Evolutionary conservation across 345 rosid species (phyloP).

Genomic region (Populus nigra): DNA sequence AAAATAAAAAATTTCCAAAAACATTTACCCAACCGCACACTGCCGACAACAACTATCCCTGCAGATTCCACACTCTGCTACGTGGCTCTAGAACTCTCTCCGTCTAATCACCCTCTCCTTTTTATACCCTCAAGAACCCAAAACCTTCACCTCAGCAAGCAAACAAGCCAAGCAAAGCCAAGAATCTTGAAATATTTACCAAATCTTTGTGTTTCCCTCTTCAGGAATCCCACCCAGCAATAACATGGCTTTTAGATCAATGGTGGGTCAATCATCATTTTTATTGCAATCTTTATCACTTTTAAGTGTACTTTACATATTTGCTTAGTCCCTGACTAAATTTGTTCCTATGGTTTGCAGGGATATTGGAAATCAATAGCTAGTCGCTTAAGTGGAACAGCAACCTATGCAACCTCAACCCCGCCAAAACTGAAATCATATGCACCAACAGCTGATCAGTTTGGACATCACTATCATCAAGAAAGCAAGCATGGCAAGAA

Average conservation of each 20-base stretch:
- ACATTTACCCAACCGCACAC: too few relatives aligned
- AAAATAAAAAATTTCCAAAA: too few relatives aligned
- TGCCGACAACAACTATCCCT: conserved; percentile 27
- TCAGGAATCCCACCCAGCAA: background rate
- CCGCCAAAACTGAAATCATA: conserved; percentile 11
- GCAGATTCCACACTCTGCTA: conserved; percentile 11
- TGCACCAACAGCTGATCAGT: conserved; percentile 6
- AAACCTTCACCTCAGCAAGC: background rate
- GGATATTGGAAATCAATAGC: background rate
- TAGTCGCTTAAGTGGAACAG: background rate
- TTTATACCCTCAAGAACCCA: background rate
- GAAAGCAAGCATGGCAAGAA: background rate
- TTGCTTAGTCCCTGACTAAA: background rate
- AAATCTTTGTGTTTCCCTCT: background rate
- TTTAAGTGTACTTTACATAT: background rate
- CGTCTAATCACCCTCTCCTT: background rate
- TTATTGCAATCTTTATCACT: background rate
- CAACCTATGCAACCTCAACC: conserved; percentile 11
- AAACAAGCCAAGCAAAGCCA: background rate
- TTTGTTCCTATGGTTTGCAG: conserved; percentile 1
- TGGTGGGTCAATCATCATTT: background rate
- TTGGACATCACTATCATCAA: background rate
- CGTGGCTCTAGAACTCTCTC: conserved; percentile 44
- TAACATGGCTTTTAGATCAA: conserved; percentile 14
- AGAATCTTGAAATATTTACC: background rate